These are phyloP conservation scores for Alternaria atra DNA, from an alignment of 2,329 filamentous ascomycete species.

Conservation along the genomic window DNA sequence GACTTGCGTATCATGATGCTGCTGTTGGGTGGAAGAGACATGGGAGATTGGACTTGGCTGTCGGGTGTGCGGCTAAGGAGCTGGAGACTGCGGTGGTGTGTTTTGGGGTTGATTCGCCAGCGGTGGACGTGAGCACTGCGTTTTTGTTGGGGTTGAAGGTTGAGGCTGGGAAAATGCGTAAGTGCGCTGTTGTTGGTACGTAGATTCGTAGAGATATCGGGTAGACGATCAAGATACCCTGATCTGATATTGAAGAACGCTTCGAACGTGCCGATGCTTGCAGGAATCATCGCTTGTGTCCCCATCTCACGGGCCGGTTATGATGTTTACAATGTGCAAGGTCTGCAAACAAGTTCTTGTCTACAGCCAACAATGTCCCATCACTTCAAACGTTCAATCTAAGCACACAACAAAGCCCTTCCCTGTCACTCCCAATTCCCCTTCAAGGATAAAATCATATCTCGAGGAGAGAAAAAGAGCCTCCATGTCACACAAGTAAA, in stretches of 20 bases:
- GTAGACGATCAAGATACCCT: no score
- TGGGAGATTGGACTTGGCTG: conserved; percentile 23
- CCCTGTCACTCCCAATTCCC: no score
- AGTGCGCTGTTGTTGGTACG: neutral
- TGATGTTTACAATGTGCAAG: no score
- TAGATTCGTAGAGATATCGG: neutral
- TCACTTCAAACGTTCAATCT: no score
- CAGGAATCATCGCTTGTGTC: neutral
- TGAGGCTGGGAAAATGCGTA: neutral
- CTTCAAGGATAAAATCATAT: no score
- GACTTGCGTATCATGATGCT: conserved; percentile 29
- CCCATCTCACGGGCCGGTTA: no score
- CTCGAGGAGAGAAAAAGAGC: no score
- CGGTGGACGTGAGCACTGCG: conserved; percentile 14
- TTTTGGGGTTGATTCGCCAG: conserved; percentile 20
- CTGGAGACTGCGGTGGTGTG: conserved; percentile 21
- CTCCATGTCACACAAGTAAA: no score
- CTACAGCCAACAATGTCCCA: no score
- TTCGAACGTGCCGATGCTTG: neutral
- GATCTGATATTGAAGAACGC: neutral
- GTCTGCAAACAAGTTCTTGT: no score
- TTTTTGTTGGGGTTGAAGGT: conserved; percentile 13
- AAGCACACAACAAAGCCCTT: no score
- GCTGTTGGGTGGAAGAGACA: conserved; percentile 24
- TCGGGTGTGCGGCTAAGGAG: conserved; percentile 21